Percentiles rank a stretch among this genome's conserved stretches.
Evolutionary conservation across 768 basidiomycete genomes (phyloP).

Genomic region (Pleurotus cornucopiae): DNA sequence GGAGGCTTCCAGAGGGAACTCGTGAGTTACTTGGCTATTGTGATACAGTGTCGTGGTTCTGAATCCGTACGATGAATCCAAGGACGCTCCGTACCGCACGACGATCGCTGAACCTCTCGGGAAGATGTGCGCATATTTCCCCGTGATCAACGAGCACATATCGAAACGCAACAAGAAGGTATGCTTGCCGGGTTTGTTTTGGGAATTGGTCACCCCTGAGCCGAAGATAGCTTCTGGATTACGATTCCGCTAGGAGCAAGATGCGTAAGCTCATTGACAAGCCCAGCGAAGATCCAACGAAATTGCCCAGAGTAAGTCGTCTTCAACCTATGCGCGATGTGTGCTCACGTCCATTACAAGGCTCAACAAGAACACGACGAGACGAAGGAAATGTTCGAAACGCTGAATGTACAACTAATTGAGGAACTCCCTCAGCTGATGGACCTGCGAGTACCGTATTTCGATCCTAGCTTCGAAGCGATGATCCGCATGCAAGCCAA

Average conservation of each 20-base stretch:
- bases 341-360: conserved; percentile 28
- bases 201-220: background rate
- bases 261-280: conserved; percentile 88
- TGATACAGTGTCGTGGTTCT: too few relatives aligned
- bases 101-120: conserved; percentile 94
- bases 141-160: conserved; percentile 90
- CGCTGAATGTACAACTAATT: conserved; percentile 91
- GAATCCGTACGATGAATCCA: background rate
- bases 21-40: conserved; percentile 38
- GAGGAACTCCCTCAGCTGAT: conserved; percentile 87
- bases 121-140: conserved; percentile 95
- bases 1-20: conserved; percentile 79
- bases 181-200: background rate
- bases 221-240: conserved; percentile 76
- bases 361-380: conserved; percentile 97
- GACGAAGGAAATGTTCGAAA: conserved; percentile 87
- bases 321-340: too few relatives aligned
- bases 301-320: conserved; percentile 70
- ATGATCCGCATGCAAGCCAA: conserved; percentile 98
- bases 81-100: conserved; percentile 94
- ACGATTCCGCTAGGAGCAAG: conserved; percentile 88
- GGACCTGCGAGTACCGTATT: conserved; percentile 94
- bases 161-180: conserved; percentile 97
- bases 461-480: conserved; percentile 97
- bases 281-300: conserved; percentile 89